Evolutionary conservation across 2,329 filamentous ascomycete species (phyloP).

Genomic region (Xylaria sp.): DNA sequence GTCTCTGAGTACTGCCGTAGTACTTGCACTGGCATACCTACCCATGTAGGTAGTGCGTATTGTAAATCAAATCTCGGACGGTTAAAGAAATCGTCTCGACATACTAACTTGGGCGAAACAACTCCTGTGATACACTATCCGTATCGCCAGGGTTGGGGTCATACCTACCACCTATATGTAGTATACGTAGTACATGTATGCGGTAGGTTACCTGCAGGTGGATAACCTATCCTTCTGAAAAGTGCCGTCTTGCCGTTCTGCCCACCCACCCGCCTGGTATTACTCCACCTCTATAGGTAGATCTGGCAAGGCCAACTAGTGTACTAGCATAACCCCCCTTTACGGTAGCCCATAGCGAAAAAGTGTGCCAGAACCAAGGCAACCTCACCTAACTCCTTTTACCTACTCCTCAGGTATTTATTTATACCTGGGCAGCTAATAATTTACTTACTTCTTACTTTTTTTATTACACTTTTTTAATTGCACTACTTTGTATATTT

Average conservation of each 20-base stretch:
- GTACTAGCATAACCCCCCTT: too few relatives aligned
- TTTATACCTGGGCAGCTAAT: too few relatives aligned
- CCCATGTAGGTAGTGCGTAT: too few relatives aligned
- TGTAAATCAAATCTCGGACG: neutral
- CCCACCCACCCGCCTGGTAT: neutral
- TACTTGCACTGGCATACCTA: neutral
- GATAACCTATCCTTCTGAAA: neutral
- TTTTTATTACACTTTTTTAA: too few relatives aligned
- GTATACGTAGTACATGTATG: too few relatives aligned
- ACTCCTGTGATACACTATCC: slow-evolving; percentile 7
- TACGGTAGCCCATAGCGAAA: too few relatives aligned
- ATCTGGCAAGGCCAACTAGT: neutral
- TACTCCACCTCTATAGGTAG: neutral
- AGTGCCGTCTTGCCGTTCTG: slow-evolving; percentile 7
- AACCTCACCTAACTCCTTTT: too few relatives aligned
- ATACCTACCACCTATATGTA: neutral
- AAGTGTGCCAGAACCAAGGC: neutral
- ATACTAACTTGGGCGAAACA: slow-evolving; percentile 22
- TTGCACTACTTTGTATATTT: too few relatives aligned
- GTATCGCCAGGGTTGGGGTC: slow-evolving; percentile 8
- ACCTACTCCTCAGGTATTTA: too few relatives aligned
- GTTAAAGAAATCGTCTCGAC: slow-evolving; percentile 13
- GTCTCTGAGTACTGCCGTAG: too few relatives aligned
- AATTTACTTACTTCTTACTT: too few relatives aligned
- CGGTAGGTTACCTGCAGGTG: too few relatives aligned